phyloP scores from a whole-genome alignment of 495 filamentous ascomycete genomes.

The Penicillium pulvis region DNA sequence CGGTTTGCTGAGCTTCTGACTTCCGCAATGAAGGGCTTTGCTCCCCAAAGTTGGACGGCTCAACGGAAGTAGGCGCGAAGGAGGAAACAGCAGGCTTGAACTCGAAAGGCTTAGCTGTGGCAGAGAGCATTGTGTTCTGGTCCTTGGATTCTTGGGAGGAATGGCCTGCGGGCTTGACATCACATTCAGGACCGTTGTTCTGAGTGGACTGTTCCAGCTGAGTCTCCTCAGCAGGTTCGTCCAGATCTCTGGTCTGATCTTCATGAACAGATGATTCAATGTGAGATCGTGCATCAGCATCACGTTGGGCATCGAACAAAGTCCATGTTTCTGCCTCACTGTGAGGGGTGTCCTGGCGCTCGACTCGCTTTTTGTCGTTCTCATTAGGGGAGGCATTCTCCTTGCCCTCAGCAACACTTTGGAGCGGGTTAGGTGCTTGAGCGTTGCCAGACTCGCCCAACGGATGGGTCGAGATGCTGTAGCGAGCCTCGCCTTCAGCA shows the following conservation, averaged over 20 bases:
- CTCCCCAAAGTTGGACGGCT: slow-evolving; percentile 42
- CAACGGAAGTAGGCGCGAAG: slow-evolving; percentile 47
- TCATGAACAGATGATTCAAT: slow-evolving; percentile 30
- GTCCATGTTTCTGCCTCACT: slow-evolving; percentile 48
- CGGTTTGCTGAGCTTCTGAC: slow-evolving; percentile 8
- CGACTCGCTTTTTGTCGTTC: slow-evolving; percentile 24
- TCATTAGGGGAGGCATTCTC: slow-evolving; percentile 44
- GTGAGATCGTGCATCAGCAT: slow-evolving; percentile 40
- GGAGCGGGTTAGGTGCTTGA: slow-evolving; percentile 27
- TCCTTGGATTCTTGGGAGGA: slow-evolving; percentile 28
- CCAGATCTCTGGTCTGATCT: slow-evolving; percentile 22
- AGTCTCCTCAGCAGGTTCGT: slow-evolving; percentile 14
- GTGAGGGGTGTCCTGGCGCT: slow-evolving; percentile 36
- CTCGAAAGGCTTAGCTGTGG: slow-evolving; percentile 68
- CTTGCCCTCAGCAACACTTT: slow-evolving; percentile 45
- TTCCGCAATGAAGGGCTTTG: slow-evolving; percentile 13
- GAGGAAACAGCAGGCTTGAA: slow-evolving; percentile 54
- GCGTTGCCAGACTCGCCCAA: slow-evolving; percentile 46
- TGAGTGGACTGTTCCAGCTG: slow-evolving; percentile 13
- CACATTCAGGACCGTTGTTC: slow-evolving; percentile 9
- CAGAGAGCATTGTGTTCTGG: slow-evolving; percentile 54
- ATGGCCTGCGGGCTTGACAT: slow-evolving; percentile 16
- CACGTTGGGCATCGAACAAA: slow-evolving; percentile 44
- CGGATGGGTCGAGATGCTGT: slow-evolving; percentile 61
- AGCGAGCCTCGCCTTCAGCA: slow-evolving; percentile 68